These are phyloP conservation scores for Gossypium anomalum DNA, from an alignment of 345 rosid genomes.

Conservation along the genomic window DNA sequence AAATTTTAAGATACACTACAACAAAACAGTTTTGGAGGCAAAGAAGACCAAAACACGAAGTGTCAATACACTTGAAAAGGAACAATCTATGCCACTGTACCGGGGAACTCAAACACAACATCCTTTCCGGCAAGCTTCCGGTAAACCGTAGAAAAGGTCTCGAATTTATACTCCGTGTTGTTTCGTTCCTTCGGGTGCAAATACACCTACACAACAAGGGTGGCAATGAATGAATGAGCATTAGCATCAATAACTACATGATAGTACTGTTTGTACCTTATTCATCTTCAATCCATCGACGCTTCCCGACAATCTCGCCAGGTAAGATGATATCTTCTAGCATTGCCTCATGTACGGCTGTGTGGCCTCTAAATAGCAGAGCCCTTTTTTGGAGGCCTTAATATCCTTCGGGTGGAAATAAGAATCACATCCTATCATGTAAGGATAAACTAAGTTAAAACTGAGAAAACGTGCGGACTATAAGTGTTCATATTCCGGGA, in stretches of 20 bases:
- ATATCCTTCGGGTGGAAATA: conserved; percentile 66
- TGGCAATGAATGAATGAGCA: background rate
- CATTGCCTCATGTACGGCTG: conserved; percentile 74
- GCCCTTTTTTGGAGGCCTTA: conserved; percentile 90
- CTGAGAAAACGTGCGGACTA: background rate
- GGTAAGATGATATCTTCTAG: conserved; percentile 81
- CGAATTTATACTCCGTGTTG: conserved; percentile 76
- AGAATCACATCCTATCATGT: conserved; percentile 61
- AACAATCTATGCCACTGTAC: conserved; percentile 44
- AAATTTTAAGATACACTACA: background rate
- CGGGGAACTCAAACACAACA: conserved; percentile 68
- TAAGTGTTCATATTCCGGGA: no score
- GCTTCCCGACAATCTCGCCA: conserved; percentile 92
- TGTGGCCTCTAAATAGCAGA: conserved; percentile 88
- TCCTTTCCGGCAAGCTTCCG: conserved; percentile 85
- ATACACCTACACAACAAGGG: conserved; percentile 40
- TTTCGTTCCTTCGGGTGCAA: conserved; percentile 79
- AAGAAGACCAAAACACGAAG: background rate
- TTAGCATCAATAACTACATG: background rate
- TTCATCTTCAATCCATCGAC: conserved; percentile 87
- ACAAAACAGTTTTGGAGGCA: background rate
- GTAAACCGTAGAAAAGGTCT: conserved; percentile 71
- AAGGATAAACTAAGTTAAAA: background rate
- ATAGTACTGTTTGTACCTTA: conserved; percentile 39
- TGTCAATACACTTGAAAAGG: background rate